A percentile compares a stretch with the other conserved stretches of the same genome.
Evolutionary conservation across 2,329 filamentous ascomycete species (phyloP).

Genomic region (Talaromyces funiculosus): DNA sequence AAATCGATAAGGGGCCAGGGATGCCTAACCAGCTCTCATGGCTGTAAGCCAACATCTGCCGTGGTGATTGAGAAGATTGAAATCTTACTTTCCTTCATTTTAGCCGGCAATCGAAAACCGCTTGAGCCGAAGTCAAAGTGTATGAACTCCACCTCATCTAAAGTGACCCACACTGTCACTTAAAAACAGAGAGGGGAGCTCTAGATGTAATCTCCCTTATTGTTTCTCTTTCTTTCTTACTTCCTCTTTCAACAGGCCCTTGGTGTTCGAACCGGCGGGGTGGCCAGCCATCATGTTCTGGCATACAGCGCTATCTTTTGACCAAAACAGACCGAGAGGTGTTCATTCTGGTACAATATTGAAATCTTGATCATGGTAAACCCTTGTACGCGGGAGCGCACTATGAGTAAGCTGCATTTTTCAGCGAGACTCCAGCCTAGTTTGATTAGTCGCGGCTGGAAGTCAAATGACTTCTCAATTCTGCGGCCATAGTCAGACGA

Average conservation of each 20-base stretch:
- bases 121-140: neutral
- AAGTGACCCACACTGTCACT: neutral
- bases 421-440: neutral
- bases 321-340: neutral
- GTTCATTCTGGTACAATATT: neutral
- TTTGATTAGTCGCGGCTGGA: neutral
- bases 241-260: neutral
- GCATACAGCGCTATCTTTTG: neutral
- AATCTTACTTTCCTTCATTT: neutral
- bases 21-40: neutral
- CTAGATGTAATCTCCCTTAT: neutral
- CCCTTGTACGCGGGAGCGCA: neutral
- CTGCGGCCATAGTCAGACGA: constrained; percentile 1
- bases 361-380: neutral
- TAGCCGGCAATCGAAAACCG: neutral
- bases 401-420: neutral
- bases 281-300: neutral
- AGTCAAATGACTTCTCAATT: constrained; percentile 10
- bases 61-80: neutral
- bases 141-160: neutral
- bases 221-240: neutral
- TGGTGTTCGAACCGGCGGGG: neutral
- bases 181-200: neutral
- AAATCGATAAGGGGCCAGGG: neutral
- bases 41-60: neutral